Evolutionary conservation across 2,329 filamentous ascomycete genomes (phyloP).

Genomic region (Catunica adiposa): DNA sequence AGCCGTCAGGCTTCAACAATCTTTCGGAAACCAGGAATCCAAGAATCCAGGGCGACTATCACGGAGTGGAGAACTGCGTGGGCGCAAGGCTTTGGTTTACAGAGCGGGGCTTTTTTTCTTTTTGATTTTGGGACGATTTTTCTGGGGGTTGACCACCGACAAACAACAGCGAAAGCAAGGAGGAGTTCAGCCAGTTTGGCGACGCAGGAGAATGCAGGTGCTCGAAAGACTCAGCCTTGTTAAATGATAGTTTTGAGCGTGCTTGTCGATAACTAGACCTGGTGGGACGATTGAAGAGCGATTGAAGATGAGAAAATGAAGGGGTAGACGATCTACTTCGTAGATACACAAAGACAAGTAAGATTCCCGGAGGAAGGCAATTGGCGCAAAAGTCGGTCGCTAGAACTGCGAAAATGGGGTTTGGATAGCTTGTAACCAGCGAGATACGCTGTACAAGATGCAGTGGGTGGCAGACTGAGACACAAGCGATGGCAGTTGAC

Average conservation of each 20-base stretch:
- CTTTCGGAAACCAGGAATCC: too few species aligned
- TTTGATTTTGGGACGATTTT: too few species aligned
- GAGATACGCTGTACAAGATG: neutral
- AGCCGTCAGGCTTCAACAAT: too few species aligned
- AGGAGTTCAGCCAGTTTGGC: neutral
- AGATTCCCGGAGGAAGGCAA: neutral
- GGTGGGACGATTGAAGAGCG: neutral
- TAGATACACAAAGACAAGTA: neutral
- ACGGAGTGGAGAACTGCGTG: too few species aligned
- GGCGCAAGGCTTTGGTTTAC: too few species aligned
- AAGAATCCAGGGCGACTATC: too few species aligned
- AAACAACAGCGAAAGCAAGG: neutral
- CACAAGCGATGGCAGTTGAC: neutral
- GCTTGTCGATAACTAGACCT: neutral
- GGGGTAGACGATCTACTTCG: neutral
- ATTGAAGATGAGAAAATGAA: neutral
- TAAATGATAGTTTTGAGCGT: neutral
- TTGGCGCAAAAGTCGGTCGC: neutral
- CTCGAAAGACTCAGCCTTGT: neutral
- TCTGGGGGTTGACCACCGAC: too few species aligned
- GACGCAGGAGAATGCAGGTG: slow-evolving; percentile 2
- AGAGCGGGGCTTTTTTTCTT: too few species aligned
- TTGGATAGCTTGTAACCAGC: neutral
- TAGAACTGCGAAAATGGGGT: neutral
- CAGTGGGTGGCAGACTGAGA: neutral